Percentiles rank a stretch among this genome's conserved stretches.
Evolutionary conservation across 148 eudicot species (phyloP).

Genomic region (Nepenthes gracilis): DNA sequence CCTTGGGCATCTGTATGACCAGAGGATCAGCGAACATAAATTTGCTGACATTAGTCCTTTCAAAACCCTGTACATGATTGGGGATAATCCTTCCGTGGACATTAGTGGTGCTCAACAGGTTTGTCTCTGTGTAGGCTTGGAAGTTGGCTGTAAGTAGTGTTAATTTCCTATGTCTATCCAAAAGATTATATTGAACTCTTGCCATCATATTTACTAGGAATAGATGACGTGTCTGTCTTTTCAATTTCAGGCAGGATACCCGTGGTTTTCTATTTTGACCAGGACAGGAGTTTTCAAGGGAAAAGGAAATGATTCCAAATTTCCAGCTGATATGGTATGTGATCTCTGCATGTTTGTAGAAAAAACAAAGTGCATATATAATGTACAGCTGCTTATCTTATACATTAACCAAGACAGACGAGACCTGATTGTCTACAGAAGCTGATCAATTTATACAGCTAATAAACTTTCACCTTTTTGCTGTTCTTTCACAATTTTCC

Average conservation of each 20-base stretch:
- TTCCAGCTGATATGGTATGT: constrained; percentile 80
- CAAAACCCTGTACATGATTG: constrained; percentile 77
- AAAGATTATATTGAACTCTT: not conserved
- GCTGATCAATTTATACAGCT: too few species aligned
- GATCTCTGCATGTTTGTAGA: not conserved
- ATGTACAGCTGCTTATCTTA: not conserved
- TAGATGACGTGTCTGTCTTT: not conserved
- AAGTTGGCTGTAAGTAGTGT: not conserved
- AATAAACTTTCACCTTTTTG: too few species aligned
- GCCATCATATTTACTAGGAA: not conserved
- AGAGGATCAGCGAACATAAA: constrained; percentile 9
- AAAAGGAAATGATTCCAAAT: constrained; percentile 44
- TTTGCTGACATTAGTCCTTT: constrained; percentile 25
- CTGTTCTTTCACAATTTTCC: too few species aligned
- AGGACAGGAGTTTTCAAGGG: constrained; percentile 88
- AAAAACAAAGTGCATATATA: not conserved
- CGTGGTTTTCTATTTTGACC: constrained; percentile 91
- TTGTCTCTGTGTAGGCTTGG: constrained; percentile 7
- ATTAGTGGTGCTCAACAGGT: constrained; percentile 88
- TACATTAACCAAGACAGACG: not conserved
- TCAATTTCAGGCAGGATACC: constrained; percentile 65
- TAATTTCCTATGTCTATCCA: not conserved
- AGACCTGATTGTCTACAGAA: not conserved
- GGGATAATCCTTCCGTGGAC: constrained; percentile 91
- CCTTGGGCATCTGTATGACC: constrained; percentile 24